Conservation (phyloP, 2,329 filamentous ascomycete genomes). For the Talaromyces piceae region DNA sequence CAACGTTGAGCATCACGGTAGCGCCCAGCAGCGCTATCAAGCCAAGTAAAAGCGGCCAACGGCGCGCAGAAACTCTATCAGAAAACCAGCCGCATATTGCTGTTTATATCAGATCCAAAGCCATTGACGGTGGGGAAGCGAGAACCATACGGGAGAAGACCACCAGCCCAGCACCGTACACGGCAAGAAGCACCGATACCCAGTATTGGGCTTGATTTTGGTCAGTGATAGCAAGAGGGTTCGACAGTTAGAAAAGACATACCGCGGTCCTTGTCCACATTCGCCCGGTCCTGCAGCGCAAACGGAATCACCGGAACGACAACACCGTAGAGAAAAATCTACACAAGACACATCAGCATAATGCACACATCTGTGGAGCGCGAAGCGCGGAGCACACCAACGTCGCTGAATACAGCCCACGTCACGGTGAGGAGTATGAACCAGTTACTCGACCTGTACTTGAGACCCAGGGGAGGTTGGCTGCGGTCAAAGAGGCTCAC, state of each 20-base stretch:
- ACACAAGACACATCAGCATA: neutral
- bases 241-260: neutral
- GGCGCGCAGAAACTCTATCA: conserved; percentile 43
- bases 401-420: conserved; percentile 11
- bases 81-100: conserved; percentile 43
- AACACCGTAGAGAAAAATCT: conserved; percentile 18
- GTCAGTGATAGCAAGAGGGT: neutral
- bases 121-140: neutral
- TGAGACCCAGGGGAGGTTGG: conserved; percentile 3
- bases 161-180: conserved; percentile 13
- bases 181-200: conserved; percentile 15
- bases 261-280: conserved; percentile 7
- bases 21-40: conserved; percentile 46
- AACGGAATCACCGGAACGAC: conserved; percentile 17
- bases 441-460: conserved; percentile 10
- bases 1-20: conserved; percentile 49
- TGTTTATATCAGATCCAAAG: conserved; percentile 1
- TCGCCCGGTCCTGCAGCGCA: conserved; percentile 11
- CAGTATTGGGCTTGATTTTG: conserved; percentile 12
- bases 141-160: conserved; percentile 9
- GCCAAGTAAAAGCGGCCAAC: conserved; percentile 52
- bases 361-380: neutral
- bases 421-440: conserved; percentile 10
- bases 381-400: neutral
- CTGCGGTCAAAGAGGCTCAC: neutral